These are phyloP conservation scores for Microbotryomycetes sp. DNA, from an alignment of 1,284 basidiomycete genomes.

Conservation along the genomic window DNA sequence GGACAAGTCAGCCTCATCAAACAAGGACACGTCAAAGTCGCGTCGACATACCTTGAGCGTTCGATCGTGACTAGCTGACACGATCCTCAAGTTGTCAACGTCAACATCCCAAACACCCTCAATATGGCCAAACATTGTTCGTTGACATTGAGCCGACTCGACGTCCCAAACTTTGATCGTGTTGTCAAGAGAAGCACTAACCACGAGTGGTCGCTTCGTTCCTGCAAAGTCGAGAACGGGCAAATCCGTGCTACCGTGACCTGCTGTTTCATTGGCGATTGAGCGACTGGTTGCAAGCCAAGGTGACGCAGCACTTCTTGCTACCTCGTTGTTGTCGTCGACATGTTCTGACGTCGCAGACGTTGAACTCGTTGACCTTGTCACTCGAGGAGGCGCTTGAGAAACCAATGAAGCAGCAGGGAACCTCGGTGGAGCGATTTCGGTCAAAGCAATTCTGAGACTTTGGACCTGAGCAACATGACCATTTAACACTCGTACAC, in stretches of 20 bases:
- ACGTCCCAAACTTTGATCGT: slow-evolving; percentile 97
- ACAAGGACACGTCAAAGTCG: slow-evolving; percentile 7
- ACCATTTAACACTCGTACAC: slow-evolving; percentile 76
- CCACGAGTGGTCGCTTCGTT: slow-evolving; percentile 58
- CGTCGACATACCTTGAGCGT: slow-evolving; percentile 84
- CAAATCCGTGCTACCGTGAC: background rate
- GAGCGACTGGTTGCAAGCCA: slow-evolving; percentile 26
- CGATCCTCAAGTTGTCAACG: slow-evolving; percentile 83
- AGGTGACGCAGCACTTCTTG: background rate
- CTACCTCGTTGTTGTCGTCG: background rate
- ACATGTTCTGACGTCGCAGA: background rate
- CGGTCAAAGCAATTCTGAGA: slow-evolving; percentile 50
- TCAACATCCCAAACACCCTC: slow-evolving; percentile 90
- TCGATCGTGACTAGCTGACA: slow-evolving; percentile 84
- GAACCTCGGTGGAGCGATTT: slow-evolving; percentile 30
- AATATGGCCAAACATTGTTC: slow-evolving; percentile 84
- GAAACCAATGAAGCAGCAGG: slow-evolving; percentile 33
- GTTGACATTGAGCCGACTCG: slow-evolving; percentile 67
- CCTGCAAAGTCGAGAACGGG: slow-evolving; percentile 28
- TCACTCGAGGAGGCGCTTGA: slow-evolving; percentile 30
- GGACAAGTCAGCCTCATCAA: background rate
- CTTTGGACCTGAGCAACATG: slow-evolving; percentile 95
- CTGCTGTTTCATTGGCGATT: slow-evolving; percentile 31
- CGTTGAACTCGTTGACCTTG: slow-evolving; percentile 25
- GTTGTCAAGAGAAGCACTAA: slow-evolving; percentile 90